Conservation (phyloP, 768 basidiomycete genomes). For the Termitomyces heimii region DNA sequence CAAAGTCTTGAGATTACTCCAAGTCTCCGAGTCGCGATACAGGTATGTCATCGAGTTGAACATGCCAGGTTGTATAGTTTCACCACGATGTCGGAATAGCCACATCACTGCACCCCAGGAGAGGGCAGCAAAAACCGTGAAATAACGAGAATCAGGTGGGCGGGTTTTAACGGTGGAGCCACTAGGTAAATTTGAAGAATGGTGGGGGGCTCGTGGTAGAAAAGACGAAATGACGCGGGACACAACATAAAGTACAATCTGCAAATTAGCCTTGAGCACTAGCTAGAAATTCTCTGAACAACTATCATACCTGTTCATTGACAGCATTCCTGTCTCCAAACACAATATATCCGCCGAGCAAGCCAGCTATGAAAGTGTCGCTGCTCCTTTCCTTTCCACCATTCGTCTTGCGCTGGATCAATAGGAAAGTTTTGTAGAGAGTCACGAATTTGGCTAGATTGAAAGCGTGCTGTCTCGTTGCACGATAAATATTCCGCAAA, state of each 20-base stretch:
- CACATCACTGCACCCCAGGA: slow-evolving; percentile 98
- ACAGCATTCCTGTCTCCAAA: slow-evolving; percentile 85
- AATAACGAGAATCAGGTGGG: slow-evolving; percentile 81
- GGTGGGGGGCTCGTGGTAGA: slow-evolving; percentile 68
- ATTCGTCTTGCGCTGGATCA: slow-evolving; percentile 78
- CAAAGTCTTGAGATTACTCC: slow-evolving; percentile 77
- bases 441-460: slow-evolving; percentile 95
- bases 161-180: slow-evolving; percentile 53
- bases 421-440: slow-evolving; percentile 81
- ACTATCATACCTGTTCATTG: slow-evolving; percentile 74
- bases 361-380: slow-evolving; percentile 91
- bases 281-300: neutral
- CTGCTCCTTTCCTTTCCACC: slow-evolving; percentile 73
- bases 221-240: slow-evolving; percentile 90
- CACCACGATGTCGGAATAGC: slow-evolving; percentile 80
- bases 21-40: slow-evolving; percentile 88
- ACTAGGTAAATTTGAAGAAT: slow-evolving; percentile 38
- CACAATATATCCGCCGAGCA: slow-evolving; percentile 86
- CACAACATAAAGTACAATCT: slow-evolving; percentile 97
- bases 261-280: slow-evolving; percentile 4
- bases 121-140: slow-evolving; percentile 81
- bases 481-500: slow-evolving; percentile 60
- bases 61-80: slow-evolving; percentile 96
- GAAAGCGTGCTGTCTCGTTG: slow-evolving; percentile 86
- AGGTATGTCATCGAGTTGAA: slow-evolving; percentile 95